Evolutionary conservation across 495 filamentous ascomycete species (phyloP).

Genomic region (Achaetomiella virescens): DNA sequence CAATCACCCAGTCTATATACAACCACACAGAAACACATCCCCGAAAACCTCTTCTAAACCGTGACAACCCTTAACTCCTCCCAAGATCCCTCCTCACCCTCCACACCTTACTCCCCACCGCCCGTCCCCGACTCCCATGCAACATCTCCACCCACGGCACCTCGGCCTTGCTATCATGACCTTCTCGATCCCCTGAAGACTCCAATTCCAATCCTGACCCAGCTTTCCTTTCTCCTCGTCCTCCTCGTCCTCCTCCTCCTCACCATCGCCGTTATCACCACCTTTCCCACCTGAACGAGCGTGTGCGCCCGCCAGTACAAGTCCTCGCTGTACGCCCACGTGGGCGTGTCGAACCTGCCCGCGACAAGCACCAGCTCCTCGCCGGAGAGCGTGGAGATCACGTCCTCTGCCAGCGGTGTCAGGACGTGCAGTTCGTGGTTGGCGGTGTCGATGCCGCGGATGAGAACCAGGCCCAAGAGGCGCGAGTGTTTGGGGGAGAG

Average conservation of each 20-base stretch:
- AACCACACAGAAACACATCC: too few relatives aligned
- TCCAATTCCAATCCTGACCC: conserved; percentile 9
- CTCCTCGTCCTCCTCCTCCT: conserved; percentile 14
- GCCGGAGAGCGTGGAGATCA: conserved; percentile 22
- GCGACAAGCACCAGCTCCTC: conserved; percentile 48
- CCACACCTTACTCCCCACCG: conserved; percentile 47
- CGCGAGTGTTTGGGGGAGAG: conserved; percentile 42
- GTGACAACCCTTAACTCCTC: conserved; percentile 8
- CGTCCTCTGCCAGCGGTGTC: conserved; percentile 36
- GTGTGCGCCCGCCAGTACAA: conserved; percentile 32
- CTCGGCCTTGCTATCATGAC: conserved; percentile 21
- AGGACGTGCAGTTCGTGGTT: conserved; percentile 45
- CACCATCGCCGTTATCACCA: conserved; percentile 17
- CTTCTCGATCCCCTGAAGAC: conserved; percentile 7
- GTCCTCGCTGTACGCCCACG: conserved; percentile 53
- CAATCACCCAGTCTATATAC: not conserved
- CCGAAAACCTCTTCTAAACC: not conserved
- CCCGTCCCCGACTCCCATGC: conserved; percentile 42
- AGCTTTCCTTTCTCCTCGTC: conserved; percentile 15
- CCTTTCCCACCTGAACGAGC: not conserved
- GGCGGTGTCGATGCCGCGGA: conserved; percentile 48
- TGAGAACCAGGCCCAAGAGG: conserved; percentile 46
- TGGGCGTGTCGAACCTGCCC: conserved; percentile 52
- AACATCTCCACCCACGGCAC: conserved; percentile 49
- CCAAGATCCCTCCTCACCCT: conserved; percentile 51